phyloP scores from a whole-genome alignment of 495 filamentous ascomycete genomes.

The Hypoxylon perforatum region DNA sequence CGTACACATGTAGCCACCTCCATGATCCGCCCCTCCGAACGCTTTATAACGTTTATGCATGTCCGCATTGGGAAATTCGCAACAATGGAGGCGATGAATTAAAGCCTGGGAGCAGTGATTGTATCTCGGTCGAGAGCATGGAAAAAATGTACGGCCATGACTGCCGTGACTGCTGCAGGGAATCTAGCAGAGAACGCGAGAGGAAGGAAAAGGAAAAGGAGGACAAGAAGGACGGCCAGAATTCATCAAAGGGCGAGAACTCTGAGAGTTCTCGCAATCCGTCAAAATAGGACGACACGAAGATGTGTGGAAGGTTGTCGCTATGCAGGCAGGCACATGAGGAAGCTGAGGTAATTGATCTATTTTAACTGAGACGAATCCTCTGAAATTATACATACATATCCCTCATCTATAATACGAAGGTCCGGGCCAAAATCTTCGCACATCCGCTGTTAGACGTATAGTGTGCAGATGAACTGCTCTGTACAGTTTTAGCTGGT shows the following conservation, averaged over 20 bases:
- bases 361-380: neutral
- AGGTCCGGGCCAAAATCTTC: too few species aligned
- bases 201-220: too few species aligned
- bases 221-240: slow-evolving; percentile 10
- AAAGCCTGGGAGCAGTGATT: slow-evolving; percentile 20
- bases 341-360: neutral
- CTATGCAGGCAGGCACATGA: neutral
- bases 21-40: slow-evolving; percentile 5
- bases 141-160: too few species aligned
- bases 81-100: neutral
- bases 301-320: too few species aligned
- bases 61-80: slow-evolving; percentile 13
- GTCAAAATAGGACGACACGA: slow-evolving; percentile 16
- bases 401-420: too few species aligned
- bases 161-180: too few species aligned
- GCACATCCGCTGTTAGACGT: too few species aligned
- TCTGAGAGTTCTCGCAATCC: slow-evolving; percentile 24
- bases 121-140: slow-evolving; percentile 2
- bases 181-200: too few species aligned
- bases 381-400: too few species aligned
- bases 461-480: too few species aligned
- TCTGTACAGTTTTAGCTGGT: too few species aligned
- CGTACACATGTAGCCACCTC: slow-evolving; percentile 23
- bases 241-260: slow-evolving; percentile 25
- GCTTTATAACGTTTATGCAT: slow-evolving; percentile 14